phyloP scores from a whole-genome alignment of 495 filamentous ascomycete species.

The Annulohypoxylon maeteangense region DNA sequence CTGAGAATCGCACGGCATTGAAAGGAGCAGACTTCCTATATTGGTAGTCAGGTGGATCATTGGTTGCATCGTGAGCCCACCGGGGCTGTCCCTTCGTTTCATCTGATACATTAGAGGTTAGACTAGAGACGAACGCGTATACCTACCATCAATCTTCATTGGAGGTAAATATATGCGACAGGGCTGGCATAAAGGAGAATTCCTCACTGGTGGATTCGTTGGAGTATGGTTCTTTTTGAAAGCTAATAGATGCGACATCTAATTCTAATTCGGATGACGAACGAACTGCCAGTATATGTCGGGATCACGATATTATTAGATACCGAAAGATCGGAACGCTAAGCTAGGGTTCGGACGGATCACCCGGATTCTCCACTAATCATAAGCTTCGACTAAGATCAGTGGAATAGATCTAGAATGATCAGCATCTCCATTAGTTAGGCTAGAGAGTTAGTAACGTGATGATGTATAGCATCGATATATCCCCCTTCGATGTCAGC shows the following conservation, averaged over 20 bases:
- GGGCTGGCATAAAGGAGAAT: background rate
- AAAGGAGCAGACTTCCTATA: conserved; percentile 12
- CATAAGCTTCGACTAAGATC: conserved; percentile 19
- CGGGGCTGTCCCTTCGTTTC: conserved; percentile 3
- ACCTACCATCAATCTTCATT: background rate
- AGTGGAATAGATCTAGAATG: background rate
- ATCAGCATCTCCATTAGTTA: background rate
- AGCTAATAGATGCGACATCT: conserved; percentile 2
- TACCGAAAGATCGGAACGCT: conserved; percentile 26
- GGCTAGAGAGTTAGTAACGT: background rate
- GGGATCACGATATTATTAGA: conserved; percentile 1
- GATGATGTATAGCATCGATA: background rate
- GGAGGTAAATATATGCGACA: background rate
- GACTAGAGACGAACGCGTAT: background rate
- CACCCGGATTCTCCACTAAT: conserved; percentile 21
- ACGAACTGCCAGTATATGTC: background rate
- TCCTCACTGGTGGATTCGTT: background rate
- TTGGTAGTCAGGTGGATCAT: conserved; percentile 17
- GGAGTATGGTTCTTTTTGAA: background rate
- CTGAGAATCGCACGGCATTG: conserved; percentile 2
- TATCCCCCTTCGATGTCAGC: background rate
- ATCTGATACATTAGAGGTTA: conserved; percentile 2
- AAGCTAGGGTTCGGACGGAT: background rate
- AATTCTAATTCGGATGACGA: background rate
- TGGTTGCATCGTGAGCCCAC: conserved; percentile 17